Conservation (phyloP, 257 asterid species). For the Ehretia macrophylla region DNA sequence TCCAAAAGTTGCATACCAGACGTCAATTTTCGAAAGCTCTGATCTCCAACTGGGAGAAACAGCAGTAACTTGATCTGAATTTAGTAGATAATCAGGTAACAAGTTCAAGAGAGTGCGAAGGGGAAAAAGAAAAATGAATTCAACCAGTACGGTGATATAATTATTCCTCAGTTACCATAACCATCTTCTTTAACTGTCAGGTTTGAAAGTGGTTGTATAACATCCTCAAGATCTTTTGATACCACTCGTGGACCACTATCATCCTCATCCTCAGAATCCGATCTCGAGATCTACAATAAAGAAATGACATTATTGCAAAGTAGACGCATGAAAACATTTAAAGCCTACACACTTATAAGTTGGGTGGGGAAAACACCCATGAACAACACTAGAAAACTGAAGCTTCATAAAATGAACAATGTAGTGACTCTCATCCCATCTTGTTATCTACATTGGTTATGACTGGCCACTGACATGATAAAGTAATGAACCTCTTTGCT, state of each 20-base stretch:
- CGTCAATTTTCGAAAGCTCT: conserved; percentile 52
- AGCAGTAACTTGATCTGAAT: conserved; percentile 33
- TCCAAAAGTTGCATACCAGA: conserved; percentile 91
- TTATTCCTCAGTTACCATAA: conserved; percentile 26
- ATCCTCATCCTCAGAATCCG: conserved; percentile 63
- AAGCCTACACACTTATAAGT: not conserved
- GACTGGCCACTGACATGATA: too few relatives aligned
- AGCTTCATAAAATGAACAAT: not conserved
- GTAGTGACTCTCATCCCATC: not conserved
- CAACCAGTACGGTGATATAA: not conserved
- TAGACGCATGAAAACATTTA: conserved; percentile 4
- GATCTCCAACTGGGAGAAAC: conserved; percentile 57
- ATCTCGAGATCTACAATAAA: conserved; percentile 44
- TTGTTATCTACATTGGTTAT: too few relatives aligned
- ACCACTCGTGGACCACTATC: conserved; percentile 19
- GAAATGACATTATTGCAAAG: conserved; percentile 7
- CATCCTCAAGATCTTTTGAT: conserved; percentile 31
- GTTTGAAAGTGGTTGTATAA: conserved; percentile 51
- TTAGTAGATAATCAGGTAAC: conserved; percentile 19
- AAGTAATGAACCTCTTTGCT: too few relatives aligned
- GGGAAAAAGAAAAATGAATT: not conserved
- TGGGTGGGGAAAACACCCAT: not conserved
- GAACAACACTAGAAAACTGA: not conserved
- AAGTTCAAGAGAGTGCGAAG: not conserved
- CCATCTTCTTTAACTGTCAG: conserved; percentile 48